Evolutionary conservation across 2,329 filamentous ascomycete genomes (phyloP).

Genomic region (Colletotrichum gloeosporioides): DNA sequence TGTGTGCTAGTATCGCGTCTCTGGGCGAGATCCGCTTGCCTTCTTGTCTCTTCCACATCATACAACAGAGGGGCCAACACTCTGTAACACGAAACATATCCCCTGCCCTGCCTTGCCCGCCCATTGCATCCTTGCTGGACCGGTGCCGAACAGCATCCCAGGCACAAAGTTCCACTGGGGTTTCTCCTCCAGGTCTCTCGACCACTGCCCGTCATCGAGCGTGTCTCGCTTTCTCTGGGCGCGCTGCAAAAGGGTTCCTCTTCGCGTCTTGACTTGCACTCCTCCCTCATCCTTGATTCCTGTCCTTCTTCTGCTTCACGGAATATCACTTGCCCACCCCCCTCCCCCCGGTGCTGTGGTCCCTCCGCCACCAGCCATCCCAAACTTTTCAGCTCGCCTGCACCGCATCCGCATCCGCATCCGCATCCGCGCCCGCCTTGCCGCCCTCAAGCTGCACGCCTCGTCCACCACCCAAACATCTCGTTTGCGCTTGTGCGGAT

Average conservation of each 20-base stretch:
- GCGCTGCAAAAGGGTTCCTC: neutral
- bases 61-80: neutral
- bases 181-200: neutral
- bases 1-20: neutral
- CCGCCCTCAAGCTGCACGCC: neutral
- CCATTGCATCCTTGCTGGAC: neutral
- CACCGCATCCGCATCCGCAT: neutral
- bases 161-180: neutral
- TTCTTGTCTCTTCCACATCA: neutral
- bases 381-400: neutral
- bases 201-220: neutral
- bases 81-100: neutral
- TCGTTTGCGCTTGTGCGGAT: conserved; percentile 5
- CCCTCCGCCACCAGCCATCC: neutral
- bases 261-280: neutral
- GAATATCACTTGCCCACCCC: too few species aligned
- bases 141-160: neutral
- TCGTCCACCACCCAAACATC: neutral
- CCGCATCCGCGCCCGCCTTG: neutral
- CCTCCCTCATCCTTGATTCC: neutral
- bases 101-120: neutral
- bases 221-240: neutral
- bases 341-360: neutral
- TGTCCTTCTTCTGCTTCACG: too few species aligned
- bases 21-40: neutral